phyloP scores from a whole-genome alignment of 2,329 filamentous ascomycete genomes.

The Purpureocillium lavendulum region DNA sequence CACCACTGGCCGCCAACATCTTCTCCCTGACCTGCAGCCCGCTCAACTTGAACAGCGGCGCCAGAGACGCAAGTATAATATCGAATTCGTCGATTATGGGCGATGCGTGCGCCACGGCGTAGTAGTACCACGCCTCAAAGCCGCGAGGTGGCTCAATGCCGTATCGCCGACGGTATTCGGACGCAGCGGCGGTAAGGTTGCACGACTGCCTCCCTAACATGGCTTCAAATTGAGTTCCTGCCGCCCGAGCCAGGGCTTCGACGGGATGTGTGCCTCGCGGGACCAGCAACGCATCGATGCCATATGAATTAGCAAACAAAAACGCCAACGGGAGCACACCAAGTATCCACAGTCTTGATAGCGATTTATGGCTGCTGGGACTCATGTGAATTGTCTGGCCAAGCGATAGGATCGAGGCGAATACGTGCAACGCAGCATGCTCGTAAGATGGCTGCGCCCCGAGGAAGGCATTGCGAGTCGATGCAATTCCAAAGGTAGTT shows the following conservation, averaged over 20 bases:
- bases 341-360: constrained; percentile 20
- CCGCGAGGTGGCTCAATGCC: constrained; percentile 32
- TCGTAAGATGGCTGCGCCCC: constrained; percentile 14
- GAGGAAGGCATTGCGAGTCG: constrained; percentile 17
- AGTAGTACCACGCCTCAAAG: constrained; percentile 37
- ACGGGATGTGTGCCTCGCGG: constrained; percentile 23
- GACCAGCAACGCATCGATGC: constrained; percentile 10
- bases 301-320: constrained; percentile 17
- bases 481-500: constrained; percentile 22
- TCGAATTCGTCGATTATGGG: constrained; percentile 44
- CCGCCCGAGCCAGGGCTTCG: constrained; percentile 19
- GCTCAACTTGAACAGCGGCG: constrained; percentile 30
- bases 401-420: constrained; percentile 20
- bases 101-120: constrained; percentile 28
- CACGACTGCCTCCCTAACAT: constrained; percentile 27
- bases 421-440: constrained; percentile 16
- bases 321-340: constrained; percentile 20
- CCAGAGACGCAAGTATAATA: constrained; percentile 27
- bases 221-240: constrained; percentile 18
- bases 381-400: constrained; percentile 20
- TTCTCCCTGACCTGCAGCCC: constrained; percentile 20
- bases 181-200: constrained; percentile 22
- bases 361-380: constrained; percentile 19
- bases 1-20: constrained; percentile 15
- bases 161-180: constrained; percentile 36